Base-by-base conservation (phyloP, 495 filamentous ascomycete species). In the Thozetella sp. region DNA sequence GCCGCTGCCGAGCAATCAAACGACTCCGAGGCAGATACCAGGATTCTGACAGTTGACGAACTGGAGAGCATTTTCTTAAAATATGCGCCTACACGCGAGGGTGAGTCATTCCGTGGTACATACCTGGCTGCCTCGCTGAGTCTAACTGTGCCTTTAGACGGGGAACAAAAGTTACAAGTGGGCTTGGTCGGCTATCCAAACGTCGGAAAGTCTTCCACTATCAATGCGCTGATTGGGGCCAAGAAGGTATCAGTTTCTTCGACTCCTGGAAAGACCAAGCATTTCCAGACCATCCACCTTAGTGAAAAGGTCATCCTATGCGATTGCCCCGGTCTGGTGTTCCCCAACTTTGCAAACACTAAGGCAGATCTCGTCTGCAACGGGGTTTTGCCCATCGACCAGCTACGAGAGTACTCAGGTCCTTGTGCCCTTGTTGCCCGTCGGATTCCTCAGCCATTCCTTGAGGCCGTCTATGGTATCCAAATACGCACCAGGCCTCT, bases 171-270 rank as follows among this genome's bases (percentile, higher is more conserved):
- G 71, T 88, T 92, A 19, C 84, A 88, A 58, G 95, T 99, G 66
- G 96, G 96, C 63, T 83, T 99, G 15, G 95, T 99, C 54, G 96
- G 96, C 26, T 99, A 99, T 78, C 96, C 96, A 61, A 99, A 99
- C 76, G 96, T 98, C 63, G 96, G 96, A 67, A 99, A 99, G 75
- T 98, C 96, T 6, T 97, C 92, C 43, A 99, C 96, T 9, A 98
- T 99, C 81, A 99, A 99, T 77, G 94, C 96, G 13, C 86, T 99
- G 43, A 91, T 97, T 58, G 96, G 96, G 54, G 90, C 96, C 56
- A 98, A 97, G 83, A 98, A 98, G 76, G 96, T 99, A 3, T 97
- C 94, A 1, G 96, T 99, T 43, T 98, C 96, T 40, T 88, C 94
- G 25, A 99, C 96, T 1, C 96, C 96, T 4, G 96, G 96, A 58